Base-by-base conservation (phyloP, 257 asterid genomes). In the Ligustrum vulgare region DNA sequence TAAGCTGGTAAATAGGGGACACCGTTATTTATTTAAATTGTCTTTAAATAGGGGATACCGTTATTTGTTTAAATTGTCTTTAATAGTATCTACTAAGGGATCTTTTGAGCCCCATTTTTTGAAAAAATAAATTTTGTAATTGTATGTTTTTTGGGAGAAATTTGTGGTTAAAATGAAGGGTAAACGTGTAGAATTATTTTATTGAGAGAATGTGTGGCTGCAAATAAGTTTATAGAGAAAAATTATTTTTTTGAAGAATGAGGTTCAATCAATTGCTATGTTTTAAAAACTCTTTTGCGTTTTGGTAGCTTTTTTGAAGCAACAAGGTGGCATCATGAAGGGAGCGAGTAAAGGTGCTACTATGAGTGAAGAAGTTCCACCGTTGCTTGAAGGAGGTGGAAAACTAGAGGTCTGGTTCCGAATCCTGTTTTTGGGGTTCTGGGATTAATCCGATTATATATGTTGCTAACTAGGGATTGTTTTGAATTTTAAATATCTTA, bases 371-470 rank as follows among this genome's bases (percentile, higher is more conserved):
- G 97, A 93, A 76, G 89, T 90, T 72, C 99, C 97, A 70, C 97
- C 98, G 9, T 80, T 95, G 89, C 99, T 95, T 77, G 97, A 95
- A 87, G 92, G 81, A 69, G 96, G 94, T 64, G 97, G 96, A 70
- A 95, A 91, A 80, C 71, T 78, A 79, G 99, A 95, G 98, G 99
- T 95, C 72, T 49, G 67, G 77, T 73, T 80, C 28, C 28, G 1
- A 8, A 43, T 63, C 74, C 56, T 79, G 37, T 62, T 56, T 79
- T 72, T 81, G 37, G 37, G 37, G 43, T 54, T 75, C 77, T 71
- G 16, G 39, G 20, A 25, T 70, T 73, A 54, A 23, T 68, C 39
- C 56, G 8, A 28, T 32, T 54, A 12, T 68, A 80, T 67, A 54
- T 54, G 23, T 74, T 54, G 9, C 58, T 73, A 28, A 20, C 45